Conservation (phyloP, 306 rosid species). For the Acacia crassicarpa region DNA sequence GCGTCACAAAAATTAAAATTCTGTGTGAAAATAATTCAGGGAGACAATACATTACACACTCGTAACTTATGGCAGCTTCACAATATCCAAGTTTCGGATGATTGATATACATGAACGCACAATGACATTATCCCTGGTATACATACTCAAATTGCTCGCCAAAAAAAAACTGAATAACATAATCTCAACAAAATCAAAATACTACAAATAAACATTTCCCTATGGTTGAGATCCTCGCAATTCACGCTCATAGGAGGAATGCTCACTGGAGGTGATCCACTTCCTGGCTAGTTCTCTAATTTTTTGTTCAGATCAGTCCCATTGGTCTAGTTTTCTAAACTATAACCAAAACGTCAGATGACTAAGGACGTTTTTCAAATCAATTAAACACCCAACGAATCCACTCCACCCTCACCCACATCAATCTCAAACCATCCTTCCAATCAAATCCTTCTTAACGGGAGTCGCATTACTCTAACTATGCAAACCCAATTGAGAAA, state of each 20-base stretch:
- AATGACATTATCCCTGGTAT: neutral
- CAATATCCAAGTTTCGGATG: slow-evolving; percentile 5
- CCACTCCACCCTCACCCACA: neutral
- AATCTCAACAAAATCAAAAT: neutral
- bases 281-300: neutral
- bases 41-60: neutral
- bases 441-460: neutral
- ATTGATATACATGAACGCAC: neutral
- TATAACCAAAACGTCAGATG: neutral
- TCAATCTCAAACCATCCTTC: neutral
- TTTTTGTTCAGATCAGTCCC: neutral
- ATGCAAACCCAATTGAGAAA: neutral
- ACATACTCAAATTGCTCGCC: neutral
- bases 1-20: slow-evolving; percentile 35
- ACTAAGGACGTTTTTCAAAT: neutral
- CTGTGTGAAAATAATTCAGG: neutral
- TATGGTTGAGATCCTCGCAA: neutral
- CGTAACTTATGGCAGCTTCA: slow-evolving; percentile 17
- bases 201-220: neutral
- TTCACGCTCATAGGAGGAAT: neutral
- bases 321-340: neutral
- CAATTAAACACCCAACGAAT: neutral
- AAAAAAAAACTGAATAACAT: no score
- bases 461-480: neutral
- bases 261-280: neutral